These are phyloP conservation scores for Hippophae tibetana DNA, from an alignment of 306 rosid species.

Conservation along the genomic window DNA sequence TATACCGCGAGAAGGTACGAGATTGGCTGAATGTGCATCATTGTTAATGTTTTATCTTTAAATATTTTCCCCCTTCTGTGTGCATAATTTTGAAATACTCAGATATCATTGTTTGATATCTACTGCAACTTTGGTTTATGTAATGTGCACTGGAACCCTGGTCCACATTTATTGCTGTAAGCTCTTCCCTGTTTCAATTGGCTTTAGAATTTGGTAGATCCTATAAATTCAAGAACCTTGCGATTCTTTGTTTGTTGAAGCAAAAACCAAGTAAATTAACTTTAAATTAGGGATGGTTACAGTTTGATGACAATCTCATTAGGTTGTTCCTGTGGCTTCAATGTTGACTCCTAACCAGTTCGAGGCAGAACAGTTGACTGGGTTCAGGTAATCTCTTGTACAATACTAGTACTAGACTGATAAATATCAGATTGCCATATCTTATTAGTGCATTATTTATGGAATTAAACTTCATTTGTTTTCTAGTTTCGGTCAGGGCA, in stretches of 20 bases:
- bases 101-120: conserved; percentile 15
- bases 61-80: neutral
- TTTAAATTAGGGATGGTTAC: conserved; percentile 10
- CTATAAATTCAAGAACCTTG: neutral
- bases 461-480: neutral
- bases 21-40: conserved; percentile 1
- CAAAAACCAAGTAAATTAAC: neutral
- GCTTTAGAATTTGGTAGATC: conserved; percentile 7
- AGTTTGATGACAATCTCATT: conserved; percentile 17
- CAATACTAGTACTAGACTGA: conserved; percentile 13
- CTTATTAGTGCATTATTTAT: neutral
- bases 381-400: conserved; percentile 42
- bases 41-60: neutral
- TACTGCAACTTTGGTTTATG: conserved; percentile 1
- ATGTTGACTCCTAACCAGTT: conserved; percentile 97
- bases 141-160: neutral
- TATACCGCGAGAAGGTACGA: conserved; percentile 84
- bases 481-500: too few species aligned
- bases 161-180: conserved; percentile 11
- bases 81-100: conserved; percentile 4
- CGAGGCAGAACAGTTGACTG: conserved; percentile 85
- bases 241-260: conserved; percentile 5
- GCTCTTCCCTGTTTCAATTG: too few species aligned
- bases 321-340: conserved; percentile 95
- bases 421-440: neutral